Evolutionary conservation across 352 stramenopile genomes (phyloP).

Genomic region (Elongisporangium senticosum): DNA sequence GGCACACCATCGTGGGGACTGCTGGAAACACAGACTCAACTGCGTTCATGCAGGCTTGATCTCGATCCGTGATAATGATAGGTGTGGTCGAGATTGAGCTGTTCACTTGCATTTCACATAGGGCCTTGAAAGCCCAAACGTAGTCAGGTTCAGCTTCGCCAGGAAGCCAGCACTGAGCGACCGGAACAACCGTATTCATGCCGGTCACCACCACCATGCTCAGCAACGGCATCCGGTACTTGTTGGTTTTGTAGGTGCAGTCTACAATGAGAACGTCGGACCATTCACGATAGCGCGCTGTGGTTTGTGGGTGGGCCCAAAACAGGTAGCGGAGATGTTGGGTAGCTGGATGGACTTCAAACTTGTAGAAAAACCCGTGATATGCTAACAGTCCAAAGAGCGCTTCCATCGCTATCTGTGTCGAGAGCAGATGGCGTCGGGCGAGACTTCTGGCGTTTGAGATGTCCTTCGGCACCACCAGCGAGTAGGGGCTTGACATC

Average conservation of each 20-base stretch:
- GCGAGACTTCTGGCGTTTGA: too few relatives aligned
- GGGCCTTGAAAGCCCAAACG: conserved; percentile 5
- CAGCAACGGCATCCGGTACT: conserved; percentile 3
- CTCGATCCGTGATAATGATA: conserved; percentile 7
- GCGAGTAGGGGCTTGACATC: too few relatives aligned
- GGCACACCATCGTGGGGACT: conserved; percentile 1
- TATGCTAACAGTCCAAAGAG: too few relatives aligned
- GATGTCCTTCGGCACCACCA: too few relatives aligned
- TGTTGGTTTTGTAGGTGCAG: conserved; percentile 8
- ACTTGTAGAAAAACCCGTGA: too few relatives aligned
- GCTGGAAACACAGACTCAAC: conserved; percentile 1
- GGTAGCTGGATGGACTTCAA: too few relatives aligned
- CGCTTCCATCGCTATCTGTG: too few relatives aligned
- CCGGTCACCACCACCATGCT: conserved; percentile 9
- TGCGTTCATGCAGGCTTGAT: conserved; percentile 10
- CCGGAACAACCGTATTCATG: conserved; percentile 8
- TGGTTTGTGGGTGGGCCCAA: too few relatives aligned
- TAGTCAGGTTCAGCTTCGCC: conserved; percentile 7
- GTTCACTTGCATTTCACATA: background rate
- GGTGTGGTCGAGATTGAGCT: background rate
- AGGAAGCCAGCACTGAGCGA: conserved; percentile 5
- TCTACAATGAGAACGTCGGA: conserved; percentile 1
- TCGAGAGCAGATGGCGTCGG: too few relatives aligned
- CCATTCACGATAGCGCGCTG: too few relatives aligned
- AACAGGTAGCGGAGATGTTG: too few relatives aligned